Evolutionary conservation across 163 green algal species (phyloP).

Genomic region (Scenedesmus sp.): DNA sequence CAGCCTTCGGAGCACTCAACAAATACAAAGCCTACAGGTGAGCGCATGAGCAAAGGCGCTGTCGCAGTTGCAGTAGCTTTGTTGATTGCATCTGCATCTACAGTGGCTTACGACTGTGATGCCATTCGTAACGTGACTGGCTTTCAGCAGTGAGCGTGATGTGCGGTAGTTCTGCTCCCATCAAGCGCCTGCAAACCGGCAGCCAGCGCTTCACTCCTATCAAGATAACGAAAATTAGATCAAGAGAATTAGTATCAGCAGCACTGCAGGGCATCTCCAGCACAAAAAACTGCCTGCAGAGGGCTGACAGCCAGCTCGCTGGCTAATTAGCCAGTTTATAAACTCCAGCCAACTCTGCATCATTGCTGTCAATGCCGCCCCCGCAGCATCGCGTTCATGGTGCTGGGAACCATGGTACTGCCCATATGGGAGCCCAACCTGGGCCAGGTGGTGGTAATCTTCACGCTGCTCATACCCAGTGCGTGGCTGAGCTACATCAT

Average conservation of each 20-base stretch:
- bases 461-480: constrained; percentile 16
- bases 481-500: neutral
- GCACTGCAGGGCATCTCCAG: too few relatives aligned
- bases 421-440: constrained; percentile 23
- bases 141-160: too few relatives aligned
- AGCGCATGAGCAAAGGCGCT: neutral
- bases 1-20: neutral
- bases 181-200: too few relatives aligned
- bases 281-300: neutral
- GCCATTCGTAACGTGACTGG: too few relatives aligned
- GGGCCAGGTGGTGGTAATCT: constrained; percentile 13
- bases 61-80: neutral
- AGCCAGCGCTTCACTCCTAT: too few relatives aligned
- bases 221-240: too few relatives aligned
- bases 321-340: too few relatives aligned
- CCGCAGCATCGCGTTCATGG: constrained; percentile 6
- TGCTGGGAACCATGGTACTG: constrained; percentile 19
- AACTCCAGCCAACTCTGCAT: neutral
- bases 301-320: neutral
- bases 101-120: neutral
- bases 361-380: neutral
- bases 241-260: too few relatives aligned
- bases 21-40: constrained; percentile 12
- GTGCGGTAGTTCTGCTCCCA: too few relatives aligned
- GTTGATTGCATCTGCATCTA: neutral